A percentile compares a stretch with the other conserved stretches of the same genome.
These are phyloP conservation scores for Saussurea involucrata DNA, from an alignment of 129 eudicot genomes.

Conservation along the genomic window DNA sequence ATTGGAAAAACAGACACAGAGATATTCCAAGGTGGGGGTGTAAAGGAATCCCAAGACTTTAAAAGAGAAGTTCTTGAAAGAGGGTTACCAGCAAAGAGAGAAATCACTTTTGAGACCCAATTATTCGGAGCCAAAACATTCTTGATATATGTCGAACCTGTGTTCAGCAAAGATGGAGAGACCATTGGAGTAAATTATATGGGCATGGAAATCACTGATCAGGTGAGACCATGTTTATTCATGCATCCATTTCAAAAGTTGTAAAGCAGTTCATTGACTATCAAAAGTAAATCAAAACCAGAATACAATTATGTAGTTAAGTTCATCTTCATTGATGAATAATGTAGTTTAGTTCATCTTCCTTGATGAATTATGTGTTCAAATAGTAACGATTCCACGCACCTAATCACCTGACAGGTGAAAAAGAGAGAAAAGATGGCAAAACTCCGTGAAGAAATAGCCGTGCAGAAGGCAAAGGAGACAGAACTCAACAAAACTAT, in stretches of 20 bases:
- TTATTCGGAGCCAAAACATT: slow-evolving; percentile 84
- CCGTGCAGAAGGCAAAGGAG: slow-evolving; percentile 96
- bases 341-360: background rate
- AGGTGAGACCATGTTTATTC: slow-evolving; percentile 43
- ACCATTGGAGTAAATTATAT: slow-evolving; percentile 87
- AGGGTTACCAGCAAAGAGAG: slow-evolving; percentile 84
- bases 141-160: slow-evolving; percentile 87
- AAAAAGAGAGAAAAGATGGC: slow-evolving; percentile 87
- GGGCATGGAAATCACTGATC: slow-evolving; percentile 99
- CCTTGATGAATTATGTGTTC: background rate
- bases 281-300: background rate
- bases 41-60: slow-evolving; percentile 91
- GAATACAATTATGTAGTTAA: background rate
- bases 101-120: slow-evolving; percentile 85
- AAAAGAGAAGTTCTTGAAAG: slow-evolving; percentile 88
- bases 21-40: slow-evolving; percentile 85
- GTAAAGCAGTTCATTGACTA: background rate
- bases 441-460: slow-evolving; percentile 87
- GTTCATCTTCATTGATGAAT: too few species aligned
- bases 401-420: slow-evolving; percentile 40
- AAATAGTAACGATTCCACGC: background rate
- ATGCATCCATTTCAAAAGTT: background rate
- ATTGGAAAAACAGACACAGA: slow-evolving; percentile 92
- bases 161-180: slow-evolving; percentile 81
- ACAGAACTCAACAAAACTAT: slow-evolving; percentile 94